Evolutionary conservation across 352 stramenopile genomes (phyloP).

Genomic region (Phytophthora citrophthora): DNA sequence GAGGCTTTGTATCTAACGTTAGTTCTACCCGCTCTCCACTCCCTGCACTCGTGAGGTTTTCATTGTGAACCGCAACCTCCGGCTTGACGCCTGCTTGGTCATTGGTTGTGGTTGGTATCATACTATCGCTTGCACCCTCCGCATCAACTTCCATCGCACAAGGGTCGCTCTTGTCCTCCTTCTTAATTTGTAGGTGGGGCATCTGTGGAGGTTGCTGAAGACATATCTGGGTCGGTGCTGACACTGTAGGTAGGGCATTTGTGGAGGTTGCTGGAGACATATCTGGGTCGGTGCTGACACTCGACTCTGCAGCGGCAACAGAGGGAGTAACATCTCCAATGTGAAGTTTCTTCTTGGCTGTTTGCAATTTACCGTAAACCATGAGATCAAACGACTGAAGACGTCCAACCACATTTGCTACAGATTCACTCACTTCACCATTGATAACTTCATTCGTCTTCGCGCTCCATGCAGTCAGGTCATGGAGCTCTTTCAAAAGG

Average conservation of each 20-base stretch:
- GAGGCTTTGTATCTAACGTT: conserved; percentile 9
- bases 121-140: conserved; percentile 9
- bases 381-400: conserved; percentile 70
- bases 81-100: conserved; percentile 17
- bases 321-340: conserved; percentile 22
- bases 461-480: conserved; percentile 65
- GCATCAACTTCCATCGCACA: conserved; percentile 38
- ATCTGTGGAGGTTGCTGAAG: conserved; percentile 5
- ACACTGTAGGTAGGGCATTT: background rate
- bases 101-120: background rate
- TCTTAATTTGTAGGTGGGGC: conserved; percentile 8
- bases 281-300: conserved; percentile 16
- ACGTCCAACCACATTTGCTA: conserved; percentile 46
- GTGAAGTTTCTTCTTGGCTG: conserved; percentile 53
- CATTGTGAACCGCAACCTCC: conserved; percentile 9
- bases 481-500: conserved; percentile 74
- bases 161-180: conserved; percentile 18
- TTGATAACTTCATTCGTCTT: conserved; percentile 67
- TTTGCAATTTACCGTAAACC: conserved; percentile 66
- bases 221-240: conserved; percentile 16
- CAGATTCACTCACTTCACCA: conserved; percentile 36
- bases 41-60: conserved; percentile 1
- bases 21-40: conserved; percentile 5
- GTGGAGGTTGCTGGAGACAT: conserved; percentile 2
- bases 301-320: background rate